Evolutionary conservation across 495 filamentous ascomycete species (phyloP), one percentile per base, ranked within the genome.

Genomic region (Tetracladium marchalianum): DNA sequence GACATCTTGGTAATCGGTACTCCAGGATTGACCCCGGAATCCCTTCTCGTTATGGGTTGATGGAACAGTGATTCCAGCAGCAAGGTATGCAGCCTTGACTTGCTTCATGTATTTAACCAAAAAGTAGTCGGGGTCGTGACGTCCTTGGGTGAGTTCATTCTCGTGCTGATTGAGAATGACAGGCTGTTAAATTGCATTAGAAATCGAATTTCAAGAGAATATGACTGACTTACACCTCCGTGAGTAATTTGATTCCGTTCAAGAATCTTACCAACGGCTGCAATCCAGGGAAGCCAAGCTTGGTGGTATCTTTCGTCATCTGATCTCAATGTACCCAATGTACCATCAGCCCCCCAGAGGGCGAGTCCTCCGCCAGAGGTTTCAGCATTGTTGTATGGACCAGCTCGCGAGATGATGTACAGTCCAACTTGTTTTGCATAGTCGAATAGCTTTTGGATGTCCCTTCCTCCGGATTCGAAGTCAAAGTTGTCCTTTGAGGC

Each of bases 381-480:
- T 40, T 73, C 68, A 5, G 65, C 77, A 56, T 81, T 81, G 52
- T 64, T 61, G 54, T 81, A 80, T 1, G 78, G 78, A 0, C 78
- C 78, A 0, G 78, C 64, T 37, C 77, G 66, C 24, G 74, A 66
- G 38, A 82, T 72, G 1, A 82, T 62, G 52, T 73, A 82, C 10
- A 82, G 54, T 2, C 78, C 78, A 9, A 73, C 68, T 49, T 78
- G 54, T 50, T 75, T 76, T 16, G 78, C 78, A 44, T 75, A 72
- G 43, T 80, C 76, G 33, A 81, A 75, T 15, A 82, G 51, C 1
- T 64, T 60, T 34, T 74, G 67, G 31, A 81, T 55, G 49, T 80
- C 65, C 48, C 77, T 71, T 5, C 67, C 76, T 27, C 72, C 69
- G n/a, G 60, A 75, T 38, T 70, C 60, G 46, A 81, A 81, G 55